phyloP scores from a whole-genome alignment of 495 filamentous ascomycete species.

The Xylaria longipes region DNA sequence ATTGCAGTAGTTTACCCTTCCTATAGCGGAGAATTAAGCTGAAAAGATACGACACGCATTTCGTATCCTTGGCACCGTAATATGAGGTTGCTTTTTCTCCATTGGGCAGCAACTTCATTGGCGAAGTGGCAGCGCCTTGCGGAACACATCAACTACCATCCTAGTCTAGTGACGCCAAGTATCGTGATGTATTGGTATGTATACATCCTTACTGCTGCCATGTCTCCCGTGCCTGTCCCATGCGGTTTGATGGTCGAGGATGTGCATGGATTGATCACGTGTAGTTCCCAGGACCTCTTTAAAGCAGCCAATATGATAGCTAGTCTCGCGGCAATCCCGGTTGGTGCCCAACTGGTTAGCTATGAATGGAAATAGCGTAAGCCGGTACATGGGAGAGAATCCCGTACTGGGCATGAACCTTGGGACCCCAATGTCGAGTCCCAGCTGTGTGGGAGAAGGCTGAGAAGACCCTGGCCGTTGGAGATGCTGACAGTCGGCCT shows the following conservation, averaged over 20 bases:
- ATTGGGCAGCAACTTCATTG: constrained; percentile 25
- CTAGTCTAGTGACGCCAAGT: not conserved
- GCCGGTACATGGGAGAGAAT: constrained; percentile 18
- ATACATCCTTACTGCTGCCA: not conserved
- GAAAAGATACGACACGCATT: not conserved
- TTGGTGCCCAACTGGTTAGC: constrained; percentile 25
- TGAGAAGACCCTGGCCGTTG: constrained; percentile 21
- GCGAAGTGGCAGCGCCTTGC: not conserved
- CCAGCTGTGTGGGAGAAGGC: constrained; percentile 24
- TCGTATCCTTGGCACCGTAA: constrained; percentile 2
- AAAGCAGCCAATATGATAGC: not conserved
- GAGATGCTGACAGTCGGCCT: constrained; percentile 9
- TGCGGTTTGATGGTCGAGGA: not conserved
- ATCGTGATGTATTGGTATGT: not conserved
- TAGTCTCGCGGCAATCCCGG: constrained; percentile 1
- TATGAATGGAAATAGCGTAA: constrained; percentile 6
- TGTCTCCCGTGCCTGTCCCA: not conserved
- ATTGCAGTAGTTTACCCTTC: not conserved
- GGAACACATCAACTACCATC: not conserved
- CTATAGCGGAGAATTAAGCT: constrained; percentile 6
- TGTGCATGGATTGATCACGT: not conserved
- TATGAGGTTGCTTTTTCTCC: constrained; percentile 6
- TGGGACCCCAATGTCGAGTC: not conserved
- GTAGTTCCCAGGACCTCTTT: not conserved
- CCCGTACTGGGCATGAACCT: constrained; percentile 5